These are phyloP conservation scores for Striga asiatica DNA, from an alignment of 257 asterid genomes.

Conservation along the genomic window DNA sequence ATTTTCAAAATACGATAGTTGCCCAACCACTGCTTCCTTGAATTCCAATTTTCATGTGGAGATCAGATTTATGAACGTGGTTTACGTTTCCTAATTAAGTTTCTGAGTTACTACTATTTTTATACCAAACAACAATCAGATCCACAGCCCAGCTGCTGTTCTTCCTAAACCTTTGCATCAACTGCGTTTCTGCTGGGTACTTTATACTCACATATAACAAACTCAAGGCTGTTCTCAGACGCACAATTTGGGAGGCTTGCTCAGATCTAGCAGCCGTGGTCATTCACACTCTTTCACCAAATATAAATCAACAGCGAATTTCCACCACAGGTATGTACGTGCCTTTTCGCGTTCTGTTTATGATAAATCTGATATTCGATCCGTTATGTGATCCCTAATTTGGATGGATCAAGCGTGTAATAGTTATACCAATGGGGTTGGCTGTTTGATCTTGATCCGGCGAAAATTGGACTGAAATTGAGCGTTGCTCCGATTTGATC, in stretches of 20 bases:
- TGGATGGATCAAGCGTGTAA: conserved; percentile 12
- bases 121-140: too few species aligned
- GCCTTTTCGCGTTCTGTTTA: neutral
- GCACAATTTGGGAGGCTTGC: neutral
- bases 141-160: too few species aligned
- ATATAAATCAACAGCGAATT: neutral
- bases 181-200: too few species aligned
- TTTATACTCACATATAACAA: too few species aligned
- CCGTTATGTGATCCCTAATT: conserved; percentile 11
- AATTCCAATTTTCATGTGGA: too few species aligned
- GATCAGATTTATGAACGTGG: too few species aligned
- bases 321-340: neutral
- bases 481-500: neutral
- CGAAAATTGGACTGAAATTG: neutral
- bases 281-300: neutral
- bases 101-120: too few species aligned
- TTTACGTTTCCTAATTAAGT: too few species aligned
- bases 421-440: neutral
- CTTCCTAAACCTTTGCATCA: too few species aligned
- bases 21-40: too few species aligned
- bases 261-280: neutral
- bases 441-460: conserved; percentile 7
- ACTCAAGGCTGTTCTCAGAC: too few species aligned
- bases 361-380: neutral
- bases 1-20: too few species aligned